Conservation (phyloP, 345 rosid genomes). For the Salix viminalis region DNA sequence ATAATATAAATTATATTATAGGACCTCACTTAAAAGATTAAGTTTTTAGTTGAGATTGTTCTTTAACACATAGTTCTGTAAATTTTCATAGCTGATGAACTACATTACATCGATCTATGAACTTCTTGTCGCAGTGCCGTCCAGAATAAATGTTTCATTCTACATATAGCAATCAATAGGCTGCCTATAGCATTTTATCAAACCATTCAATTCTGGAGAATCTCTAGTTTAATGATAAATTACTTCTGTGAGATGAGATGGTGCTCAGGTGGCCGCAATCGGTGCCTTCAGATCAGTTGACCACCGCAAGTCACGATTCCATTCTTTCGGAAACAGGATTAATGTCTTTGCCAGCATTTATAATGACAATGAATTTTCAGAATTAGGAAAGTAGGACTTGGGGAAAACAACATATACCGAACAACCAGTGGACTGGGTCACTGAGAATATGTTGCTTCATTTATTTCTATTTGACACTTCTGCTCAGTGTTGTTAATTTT, state of each 20-base stretch:
- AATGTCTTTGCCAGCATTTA: slow-evolving; percentile 2
- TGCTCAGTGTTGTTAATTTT: too few species aligned
- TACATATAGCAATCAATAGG: not conserved
- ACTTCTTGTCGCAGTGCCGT: not conserved
- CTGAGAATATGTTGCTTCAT: slow-evolving; percentile 5
- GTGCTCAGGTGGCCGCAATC: not conserved
- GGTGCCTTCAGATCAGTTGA: not conserved
- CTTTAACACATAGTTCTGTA: too few species aligned
- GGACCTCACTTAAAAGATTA: too few species aligned
- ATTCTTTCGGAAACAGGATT: not conserved
- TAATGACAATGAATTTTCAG: slow-evolving; percentile 10
- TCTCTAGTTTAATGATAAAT: not conserved
- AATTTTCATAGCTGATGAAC: not conserved
- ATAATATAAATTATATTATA: too few species aligned
- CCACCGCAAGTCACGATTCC: not conserved
- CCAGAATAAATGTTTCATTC: not conserved
- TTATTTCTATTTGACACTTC: slow-evolving; percentile 15
- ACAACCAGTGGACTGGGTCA: slow-evolving; percentile 1
- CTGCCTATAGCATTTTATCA: not conserved
- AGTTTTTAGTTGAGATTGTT: too few species aligned
- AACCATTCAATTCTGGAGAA: not conserved
- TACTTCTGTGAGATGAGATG: not conserved
- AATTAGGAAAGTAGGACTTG: not conserved
- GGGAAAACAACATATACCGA: slow-evolving; percentile 15
- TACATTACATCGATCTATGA: not conserved